phyloP scores from a whole-genome alignment of 1,284 basidiomycete genomes.

The Gomphus bonarii region DNA sequence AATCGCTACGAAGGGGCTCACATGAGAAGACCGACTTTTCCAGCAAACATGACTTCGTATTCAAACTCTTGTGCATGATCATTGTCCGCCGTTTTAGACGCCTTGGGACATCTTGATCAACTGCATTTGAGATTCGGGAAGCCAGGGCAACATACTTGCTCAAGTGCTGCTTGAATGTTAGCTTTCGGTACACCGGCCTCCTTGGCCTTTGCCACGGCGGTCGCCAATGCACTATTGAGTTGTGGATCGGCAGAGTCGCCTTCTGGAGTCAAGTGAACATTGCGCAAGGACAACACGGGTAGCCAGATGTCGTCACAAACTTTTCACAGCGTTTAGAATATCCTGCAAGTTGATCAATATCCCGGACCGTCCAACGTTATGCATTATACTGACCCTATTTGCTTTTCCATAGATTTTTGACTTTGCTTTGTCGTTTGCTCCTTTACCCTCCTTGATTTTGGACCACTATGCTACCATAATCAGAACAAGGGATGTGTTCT shows the following conservation, averaged over 20 bases:
- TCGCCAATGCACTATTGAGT: constrained; percentile 52
- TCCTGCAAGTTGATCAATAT: constrained; percentile 39
- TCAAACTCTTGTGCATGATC: constrained; percentile 17
- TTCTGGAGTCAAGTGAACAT: constrained; percentile 24
- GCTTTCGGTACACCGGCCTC: constrained; percentile 66
- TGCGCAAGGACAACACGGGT: background rate
- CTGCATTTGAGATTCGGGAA: background rate
- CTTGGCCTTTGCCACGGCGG: constrained; percentile 51
- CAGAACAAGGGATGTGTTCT: constrained; percentile 7
- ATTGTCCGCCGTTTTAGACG: background rate
- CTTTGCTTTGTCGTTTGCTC: constrained; percentile 57
- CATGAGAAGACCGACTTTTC: constrained; percentile 69
- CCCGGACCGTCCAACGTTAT: background rate
- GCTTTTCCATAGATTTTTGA: constrained; percentile 50
- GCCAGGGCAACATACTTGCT: constrained; percentile 35
- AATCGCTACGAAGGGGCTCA: background rate
- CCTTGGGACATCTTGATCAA: background rate
- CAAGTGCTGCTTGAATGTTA: constrained; percentile 65
- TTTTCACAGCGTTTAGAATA: constrained; percentile 55
- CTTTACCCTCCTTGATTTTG: constrained; percentile 80
- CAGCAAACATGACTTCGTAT: constrained; percentile 67
- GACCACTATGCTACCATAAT: constrained; percentile 50
- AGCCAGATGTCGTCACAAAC: constrained; percentile 28
- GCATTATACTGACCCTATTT: constrained; percentile 37
- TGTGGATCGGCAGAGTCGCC: constrained; percentile 60